Base-by-base conservation (phyloP, 495 filamentous ascomycete genomes). In the Neurospora cerealis region DNA sequence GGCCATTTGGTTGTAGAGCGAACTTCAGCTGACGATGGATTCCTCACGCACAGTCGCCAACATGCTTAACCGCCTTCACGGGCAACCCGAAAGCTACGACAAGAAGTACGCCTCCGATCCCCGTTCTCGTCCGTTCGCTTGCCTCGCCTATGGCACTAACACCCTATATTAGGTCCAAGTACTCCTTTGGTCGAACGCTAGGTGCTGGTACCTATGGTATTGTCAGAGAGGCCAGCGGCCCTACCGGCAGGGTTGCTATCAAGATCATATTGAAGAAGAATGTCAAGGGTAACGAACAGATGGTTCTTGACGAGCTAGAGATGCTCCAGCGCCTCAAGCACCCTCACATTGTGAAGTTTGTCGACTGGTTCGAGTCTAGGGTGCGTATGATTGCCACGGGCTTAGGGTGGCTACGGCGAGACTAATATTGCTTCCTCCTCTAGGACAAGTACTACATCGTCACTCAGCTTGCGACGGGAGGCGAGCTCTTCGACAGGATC, bases 371-470 rank as follows among this genome's bases (percentile, higher is more conserved):
- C 79, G 96, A 99, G 84, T 98, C 95, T 66, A 93, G 93, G 78
- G 91, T 92, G 80, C 69, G 86, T 83, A 36, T 24, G 28, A 13
- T 46, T 60, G 17, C 41, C 13, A 66, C 66, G 37, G 41, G 9
- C 4, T 48, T 9, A 19, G 36, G 19, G 40, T 60, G 36, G 44
- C 54, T 75, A 48, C 37, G 17, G 24, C 39, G 69, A 46, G 21
- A 75, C 74, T 72, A 60, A 76, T 69, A 69, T 40, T 19, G 4
- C 15, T 24, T n/a, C 11, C 11, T 44, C 62, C n/a, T 79, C 5
- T 74, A 98, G 95, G 96, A 99, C 86, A 99, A 99, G 86, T 99
- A 97, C 85, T 99, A 99, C 82, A 99, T 99, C 77, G 95, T 99
- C 80, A 99, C 96, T 48, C 92, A 99, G 81, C 87, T 99, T 37